Evolutionary conservation across 768 basidiomycete genomes (phyloP).

Genomic region (Hypholoma sublateritium): DNA sequence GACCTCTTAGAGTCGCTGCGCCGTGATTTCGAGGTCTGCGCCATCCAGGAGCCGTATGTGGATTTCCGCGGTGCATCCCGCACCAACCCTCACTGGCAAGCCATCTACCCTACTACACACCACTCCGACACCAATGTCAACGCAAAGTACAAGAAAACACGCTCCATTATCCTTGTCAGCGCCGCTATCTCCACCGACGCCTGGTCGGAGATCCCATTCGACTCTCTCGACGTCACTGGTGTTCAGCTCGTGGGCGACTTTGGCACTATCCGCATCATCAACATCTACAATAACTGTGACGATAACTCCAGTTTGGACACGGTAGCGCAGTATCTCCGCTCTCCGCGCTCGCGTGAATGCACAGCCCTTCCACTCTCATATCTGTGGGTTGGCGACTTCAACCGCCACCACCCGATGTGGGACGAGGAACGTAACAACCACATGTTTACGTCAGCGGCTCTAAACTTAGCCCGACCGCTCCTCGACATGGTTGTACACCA

Average conservation of each 20-base stretch:
- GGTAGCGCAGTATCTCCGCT: neutral
- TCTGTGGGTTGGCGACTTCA: slow-evolving; percentile 10
- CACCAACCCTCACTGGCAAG: neutral
- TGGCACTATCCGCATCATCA: neutral
- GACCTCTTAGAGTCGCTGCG: neutral
- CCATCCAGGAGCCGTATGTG: neutral
- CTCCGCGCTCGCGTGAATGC: neutral
- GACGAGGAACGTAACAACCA: slow-evolving; percentile 21
- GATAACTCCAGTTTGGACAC: neutral
- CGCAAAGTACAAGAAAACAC: too few species aligned
- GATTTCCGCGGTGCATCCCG: neutral
- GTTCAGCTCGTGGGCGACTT: neutral
- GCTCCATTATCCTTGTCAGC: neutral
- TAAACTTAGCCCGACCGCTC: too few species aligned
- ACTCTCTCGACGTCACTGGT: neutral
- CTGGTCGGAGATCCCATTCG: neutral
- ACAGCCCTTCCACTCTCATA: neutral
- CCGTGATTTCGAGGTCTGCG: neutral
- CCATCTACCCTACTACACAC: neutral
- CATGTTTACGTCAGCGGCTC: slow-evolving; percentile 31
- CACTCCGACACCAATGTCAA: neutral
- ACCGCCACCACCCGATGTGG: slow-evolving; percentile 16
- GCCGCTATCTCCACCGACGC: neutral
- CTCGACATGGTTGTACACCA: too few species aligned
- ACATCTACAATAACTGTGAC: too few species aligned